Conservation (phyloP, 208 protist genomes). For the Novymonas esmeraldas region DNA sequence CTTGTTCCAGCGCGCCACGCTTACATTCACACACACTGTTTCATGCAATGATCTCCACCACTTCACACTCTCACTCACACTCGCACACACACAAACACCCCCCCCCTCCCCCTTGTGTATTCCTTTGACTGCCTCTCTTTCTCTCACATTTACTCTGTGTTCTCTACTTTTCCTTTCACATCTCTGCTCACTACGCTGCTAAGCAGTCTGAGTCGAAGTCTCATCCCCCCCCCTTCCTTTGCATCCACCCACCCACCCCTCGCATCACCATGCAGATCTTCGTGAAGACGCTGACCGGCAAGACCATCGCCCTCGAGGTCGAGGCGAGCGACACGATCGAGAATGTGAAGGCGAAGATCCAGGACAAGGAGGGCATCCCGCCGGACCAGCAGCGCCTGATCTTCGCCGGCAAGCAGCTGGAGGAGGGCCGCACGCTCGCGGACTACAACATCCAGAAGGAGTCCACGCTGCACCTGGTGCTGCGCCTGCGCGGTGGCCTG, state of each 20-base stretch:
- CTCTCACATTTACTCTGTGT: no score
- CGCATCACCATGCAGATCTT: constrained; percentile 93
- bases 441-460: constrained; percentile 99
- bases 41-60: no score
- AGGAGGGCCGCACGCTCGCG: constrained; percentile 97
- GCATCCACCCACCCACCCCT: background rate
- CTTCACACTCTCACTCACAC: no score
- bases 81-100: no score
- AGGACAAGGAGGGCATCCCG: constrained; percentile 98
- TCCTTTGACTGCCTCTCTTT: no score
- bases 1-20: no score
- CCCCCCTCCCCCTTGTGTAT: no score
- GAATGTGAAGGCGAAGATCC: constrained; percentile 98
- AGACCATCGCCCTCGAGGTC: constrained; percentile 98
- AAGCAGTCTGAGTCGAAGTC: no score
- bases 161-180: no score
- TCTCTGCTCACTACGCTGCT: no score
- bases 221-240: background rate
- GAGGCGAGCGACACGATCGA: constrained; percentile 97
- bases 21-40: no score
- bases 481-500: constrained; percentile 90
- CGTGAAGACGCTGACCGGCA: constrained; percentile 97
- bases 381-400: no score
- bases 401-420: constrained; percentile 98
- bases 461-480: constrained; percentile 98